These are phyloP conservation scores for Acer saccharum DNA, from an alignment of 345 rosid species.

Conservation along the genomic window DNA sequence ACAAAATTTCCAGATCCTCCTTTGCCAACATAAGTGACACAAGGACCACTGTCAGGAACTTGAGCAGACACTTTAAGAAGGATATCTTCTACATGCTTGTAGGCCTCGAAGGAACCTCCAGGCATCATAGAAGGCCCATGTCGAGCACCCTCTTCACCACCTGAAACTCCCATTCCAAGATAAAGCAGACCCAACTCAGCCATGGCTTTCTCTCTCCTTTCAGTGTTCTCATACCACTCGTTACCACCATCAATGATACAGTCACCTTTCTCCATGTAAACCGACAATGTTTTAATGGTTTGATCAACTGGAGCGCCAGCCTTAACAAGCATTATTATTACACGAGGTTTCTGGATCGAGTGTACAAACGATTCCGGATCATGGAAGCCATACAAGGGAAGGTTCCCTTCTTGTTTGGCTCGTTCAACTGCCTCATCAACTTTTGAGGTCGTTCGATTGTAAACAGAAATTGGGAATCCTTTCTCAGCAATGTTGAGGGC, in stretches of 20 bases:
- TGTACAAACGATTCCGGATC: conserved; percentile 25
- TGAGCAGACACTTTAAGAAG: conserved; percentile 47
- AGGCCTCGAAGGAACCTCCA: conserved; percentile 45
- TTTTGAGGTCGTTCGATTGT: conserved; percentile 43
- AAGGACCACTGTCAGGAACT: conserved; percentile 46
- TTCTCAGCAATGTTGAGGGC: conserved; percentile 48
- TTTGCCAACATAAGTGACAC: conserved; percentile 43
- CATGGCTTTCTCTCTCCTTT: conserved; percentile 31
- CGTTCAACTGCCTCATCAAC: conserved; percentile 26
- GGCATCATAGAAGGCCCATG: conserved; percentile 52
- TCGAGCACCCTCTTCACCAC: conserved; percentile 50
- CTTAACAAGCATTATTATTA: conserved; percentile 24
- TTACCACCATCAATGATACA: conserved; percentile 26
- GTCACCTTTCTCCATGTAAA: conserved; percentile 22
- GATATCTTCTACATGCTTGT: conserved; percentile 35
- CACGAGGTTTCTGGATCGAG: conserved; percentile 24
- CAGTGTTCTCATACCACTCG: conserved; percentile 38
- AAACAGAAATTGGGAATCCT: conserved; percentile 49
- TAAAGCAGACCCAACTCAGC: conserved; percentile 37
- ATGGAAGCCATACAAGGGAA: conserved; percentile 22
- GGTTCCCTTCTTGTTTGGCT: conserved; percentile 24
- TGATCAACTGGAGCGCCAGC: conserved; percentile 23
- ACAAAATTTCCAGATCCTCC: conserved; percentile 54
- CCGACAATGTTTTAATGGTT: conserved; percentile 23
- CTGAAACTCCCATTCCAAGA: conserved; percentile 51